These are phyloP conservation scores for Aegilops longissima DNA, from an alignment of 176 grass and related monocot genomes.

Conservation along the genomic window DNA sequence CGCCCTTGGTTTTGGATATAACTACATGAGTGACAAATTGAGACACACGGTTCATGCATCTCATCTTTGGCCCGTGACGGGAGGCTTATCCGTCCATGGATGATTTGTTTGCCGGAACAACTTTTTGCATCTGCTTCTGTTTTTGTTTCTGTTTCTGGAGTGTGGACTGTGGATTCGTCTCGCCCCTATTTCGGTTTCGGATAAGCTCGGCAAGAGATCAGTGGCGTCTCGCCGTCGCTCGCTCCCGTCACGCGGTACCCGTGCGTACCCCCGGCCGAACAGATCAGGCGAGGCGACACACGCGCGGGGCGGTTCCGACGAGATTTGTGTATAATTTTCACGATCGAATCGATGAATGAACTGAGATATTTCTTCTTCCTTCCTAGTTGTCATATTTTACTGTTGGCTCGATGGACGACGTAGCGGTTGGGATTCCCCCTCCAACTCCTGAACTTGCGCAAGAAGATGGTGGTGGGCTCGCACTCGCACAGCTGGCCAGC, in stretches of 20 bases:
- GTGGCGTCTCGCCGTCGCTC: slow-evolving; percentile 1
- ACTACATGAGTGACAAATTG: background rate
- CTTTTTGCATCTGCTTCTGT: background rate
- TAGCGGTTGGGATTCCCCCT: background rate
- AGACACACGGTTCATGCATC: background rate
- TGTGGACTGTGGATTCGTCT: too few relatives aligned
- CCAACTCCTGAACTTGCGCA: background rate
- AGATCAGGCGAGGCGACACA: background rate
- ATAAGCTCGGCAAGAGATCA: background rate
- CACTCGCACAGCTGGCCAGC: background rate
- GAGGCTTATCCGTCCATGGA: background rate
- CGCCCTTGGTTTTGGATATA: background rate
- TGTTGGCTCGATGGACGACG: background rate
- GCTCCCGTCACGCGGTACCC: slow-evolving; percentile 22
- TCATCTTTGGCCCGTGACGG: background rate
- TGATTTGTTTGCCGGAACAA: background rate
- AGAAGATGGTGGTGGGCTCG: too few relatives aligned
- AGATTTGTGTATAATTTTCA: background rate
- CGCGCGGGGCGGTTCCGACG: background rate
- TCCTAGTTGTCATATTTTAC: background rate
- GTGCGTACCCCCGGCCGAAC: background rate
- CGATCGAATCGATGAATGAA: background rate
- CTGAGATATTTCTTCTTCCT: background rate
- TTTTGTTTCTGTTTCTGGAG: background rate
- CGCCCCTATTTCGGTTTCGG: background rate